Evolutionary conservation across 345 rosid species (phyloP).

Genomic region (Salix caprea): DNA sequence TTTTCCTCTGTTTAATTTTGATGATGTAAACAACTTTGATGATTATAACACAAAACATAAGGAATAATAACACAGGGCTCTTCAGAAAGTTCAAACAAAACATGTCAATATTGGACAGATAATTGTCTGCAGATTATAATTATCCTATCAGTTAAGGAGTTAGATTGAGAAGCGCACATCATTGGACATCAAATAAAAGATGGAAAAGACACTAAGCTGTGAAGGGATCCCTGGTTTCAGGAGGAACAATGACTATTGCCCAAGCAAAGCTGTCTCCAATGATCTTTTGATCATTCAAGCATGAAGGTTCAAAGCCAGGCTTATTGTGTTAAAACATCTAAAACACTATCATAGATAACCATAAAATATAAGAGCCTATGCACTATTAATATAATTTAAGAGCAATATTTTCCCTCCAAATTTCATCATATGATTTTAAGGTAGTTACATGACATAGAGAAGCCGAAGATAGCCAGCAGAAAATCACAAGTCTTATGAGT

Average conservation of each 20-base stretch:
- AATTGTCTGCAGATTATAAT: background rate
- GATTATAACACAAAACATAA: background rate
- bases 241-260: background rate
- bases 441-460: background rate
- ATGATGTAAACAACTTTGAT: background rate
- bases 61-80: background rate
- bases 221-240: background rate
- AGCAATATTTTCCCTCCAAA: no score
- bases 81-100: background rate
- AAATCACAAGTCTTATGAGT: background rate
- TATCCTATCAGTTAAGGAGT: background rate
- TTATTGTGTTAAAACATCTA: no score
- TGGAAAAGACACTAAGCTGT: background rate
- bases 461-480: background rate
- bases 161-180: background rate
- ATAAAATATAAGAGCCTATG: no score
- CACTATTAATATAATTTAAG: no score
- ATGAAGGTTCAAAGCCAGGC: background rate
- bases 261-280: background rate
- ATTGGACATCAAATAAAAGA: background rate
- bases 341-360: no score
- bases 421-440: background rate
- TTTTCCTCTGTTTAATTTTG: background rate
- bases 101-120: background rate
- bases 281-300: background rate